These are phyloP conservation scores for Alternaria consortialis DNA, from an alignment of 2,329 filamentous ascomycete species.

Conservation along the genomic window DNA sequence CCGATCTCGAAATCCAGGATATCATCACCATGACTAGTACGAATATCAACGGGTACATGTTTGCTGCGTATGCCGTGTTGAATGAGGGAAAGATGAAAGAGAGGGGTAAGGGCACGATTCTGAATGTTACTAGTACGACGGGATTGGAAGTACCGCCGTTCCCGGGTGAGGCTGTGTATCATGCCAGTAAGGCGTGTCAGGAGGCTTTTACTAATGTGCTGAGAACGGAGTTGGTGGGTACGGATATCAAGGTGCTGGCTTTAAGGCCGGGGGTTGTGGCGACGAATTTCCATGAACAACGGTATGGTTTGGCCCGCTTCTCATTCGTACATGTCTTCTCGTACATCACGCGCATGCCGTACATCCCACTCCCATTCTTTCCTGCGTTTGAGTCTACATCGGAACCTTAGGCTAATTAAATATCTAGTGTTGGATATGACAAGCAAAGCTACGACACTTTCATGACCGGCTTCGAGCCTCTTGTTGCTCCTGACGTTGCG, in stretches of 20 bases:
- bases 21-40: conserved; percentile 59
- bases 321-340: not conserved
- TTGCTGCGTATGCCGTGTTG: conserved; percentile 56
- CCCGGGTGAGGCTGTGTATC: conserved; percentile 60
- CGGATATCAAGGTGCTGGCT: conserved; percentile 59
- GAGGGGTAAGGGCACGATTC: conserved; percentile 53
- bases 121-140: conserved; percentile 60
- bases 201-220: conserved; percentile 62
- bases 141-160: conserved; percentile 60
- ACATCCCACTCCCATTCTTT: not conserved
- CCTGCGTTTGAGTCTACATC: not conserved
- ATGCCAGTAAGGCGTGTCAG: conserved; percentile 58
- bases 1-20: conserved; percentile 53
- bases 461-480: conserved; percentile 57
- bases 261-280: conserved; percentile 59
- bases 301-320: conserved; percentile 24
- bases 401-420: not conserved
- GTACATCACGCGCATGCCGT: not conserved
- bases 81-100: conserved; percentile 55
- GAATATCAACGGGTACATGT: conserved; percentile 61
- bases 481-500: conserved; percentile 56
- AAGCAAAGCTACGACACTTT: conserved; percentile 55
- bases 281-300: conserved; percentile 59
- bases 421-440: conserved; percentile 52
- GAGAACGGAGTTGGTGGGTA: conserved; percentile 58